These are phyloP conservation scores for Suillus subalutaceus DNA, from an alignment of 768 basidiomycete species.

Conservation along the genomic window DNA sequence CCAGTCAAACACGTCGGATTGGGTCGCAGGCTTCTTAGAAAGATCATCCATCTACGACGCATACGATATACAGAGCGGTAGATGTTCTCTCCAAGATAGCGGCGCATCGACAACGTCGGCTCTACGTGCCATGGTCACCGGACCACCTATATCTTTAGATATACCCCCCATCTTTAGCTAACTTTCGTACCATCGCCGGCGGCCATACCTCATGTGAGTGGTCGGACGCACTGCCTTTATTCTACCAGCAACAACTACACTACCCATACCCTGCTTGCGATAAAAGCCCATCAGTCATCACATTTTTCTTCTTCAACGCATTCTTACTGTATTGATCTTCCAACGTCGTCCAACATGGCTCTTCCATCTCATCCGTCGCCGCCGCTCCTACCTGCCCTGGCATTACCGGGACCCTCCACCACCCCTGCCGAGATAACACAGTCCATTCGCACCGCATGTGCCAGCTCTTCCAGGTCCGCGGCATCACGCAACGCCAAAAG, in stretches of 20 bases:
- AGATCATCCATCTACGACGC: conserved; percentile 29
- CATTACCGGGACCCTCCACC: conserved; percentile 16
- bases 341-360: conserved; percentile 17
- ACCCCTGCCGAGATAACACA: conserved; percentile 32
- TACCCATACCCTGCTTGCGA: conserved; percentile 21
- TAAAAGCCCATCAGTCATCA: conserved; percentile 14
- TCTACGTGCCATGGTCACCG: conserved; percentile 17
- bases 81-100: conserved; percentile 14
- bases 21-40: conserved; percentile 32
- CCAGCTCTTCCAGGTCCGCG: conserved; percentile 19
- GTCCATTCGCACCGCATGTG: conserved; percentile 35
- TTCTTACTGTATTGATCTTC: conserved; percentile 15
- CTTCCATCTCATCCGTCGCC: conserved; percentile 11
- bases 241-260: conserved; percentile 22
- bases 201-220: conserved; percentile 27
- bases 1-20: conserved; percentile 24
- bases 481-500: conserved; percentile 33
- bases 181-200: conserved; percentile 25
- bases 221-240: conserved; percentile 24
- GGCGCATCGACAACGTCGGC: conserved; percentile 13
- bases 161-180: conserved; percentile 24
- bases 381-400: conserved; percentile 9
- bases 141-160: conserved; percentile 19
- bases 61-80: conserved; percentile 19
- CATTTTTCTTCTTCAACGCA: conserved; percentile 10